Evolutionary conservation across 139 green algal species (phyloP), one percentile per base, ranked within the genome.

Genomic region (Ulvella scutata): DNA sequence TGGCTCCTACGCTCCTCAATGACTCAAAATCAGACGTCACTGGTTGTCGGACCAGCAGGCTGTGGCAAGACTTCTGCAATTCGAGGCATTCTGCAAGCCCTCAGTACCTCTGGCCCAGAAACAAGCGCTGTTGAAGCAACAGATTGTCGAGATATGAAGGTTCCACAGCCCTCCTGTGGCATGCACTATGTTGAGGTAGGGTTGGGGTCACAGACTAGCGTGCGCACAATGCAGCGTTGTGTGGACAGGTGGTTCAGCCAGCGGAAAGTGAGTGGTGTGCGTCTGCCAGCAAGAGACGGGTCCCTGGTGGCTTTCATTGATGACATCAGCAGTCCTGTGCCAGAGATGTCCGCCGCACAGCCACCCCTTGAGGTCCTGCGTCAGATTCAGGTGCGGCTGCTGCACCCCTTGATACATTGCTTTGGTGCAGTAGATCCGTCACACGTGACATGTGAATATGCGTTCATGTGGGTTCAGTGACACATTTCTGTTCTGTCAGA

Each of bases 241-340:
- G 33, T 67, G 0, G 51, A 67, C 51, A n/a, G 51, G 51, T 67
- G 51, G 9, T 67, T 67, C 33, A 26, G 51, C 51, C 31, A 26
- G 51, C 51, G 51, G 51, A 67, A 7, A 9, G 51, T n/a, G n/a
- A n/a, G 13, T 23, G 17, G 9, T 10, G 51, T 1, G 17, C 51
- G 51, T n/a, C 10, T 9, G 9, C 51, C 51, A 26, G 6, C n/a
- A 13, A 26, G 51, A n/a, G 79, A 75, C 26, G 81, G 83, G 72
- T 76, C 79, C 36, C 61, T 86, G 29, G 81, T 82, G 2, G 39
- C 85, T 37, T 86, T 85, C 75, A 79, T 88, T 36, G 84, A 88
- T 76, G 84, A 88, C 67, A 76, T 88, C 28, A 88, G 85, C 78
- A 86, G 86, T 81, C 82, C 82, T 3, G 79, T 75, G n/a, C 51